Percentiles rank a stretch among this genome's conserved stretches.
phyloP scores from a whole-genome alignment of 1,284 basidiomycete species.

The Fomitopsis palustris region DNA sequence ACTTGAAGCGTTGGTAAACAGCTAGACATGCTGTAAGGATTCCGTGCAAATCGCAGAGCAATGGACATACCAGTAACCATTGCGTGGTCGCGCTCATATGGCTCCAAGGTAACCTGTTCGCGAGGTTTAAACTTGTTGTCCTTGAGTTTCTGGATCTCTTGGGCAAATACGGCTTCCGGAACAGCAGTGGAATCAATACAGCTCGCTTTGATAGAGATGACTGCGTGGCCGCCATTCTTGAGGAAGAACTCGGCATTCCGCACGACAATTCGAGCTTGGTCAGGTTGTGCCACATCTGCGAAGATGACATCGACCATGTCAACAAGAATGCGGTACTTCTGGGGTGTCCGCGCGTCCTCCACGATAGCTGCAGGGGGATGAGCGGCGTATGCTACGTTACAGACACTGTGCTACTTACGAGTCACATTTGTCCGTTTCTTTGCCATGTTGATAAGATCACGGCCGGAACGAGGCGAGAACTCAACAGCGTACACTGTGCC shows the following conservation, averaged over 20 bases:
- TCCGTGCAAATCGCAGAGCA: not conserved
- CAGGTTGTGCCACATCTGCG: constrained; percentile 97
- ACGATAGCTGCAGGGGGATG: constrained; percentile 72
- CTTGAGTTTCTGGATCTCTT: constrained; percentile 86
- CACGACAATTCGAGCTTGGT: constrained; percentile 94
- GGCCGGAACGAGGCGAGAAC: constrained; percentile 94
- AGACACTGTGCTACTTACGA: constrained; percentile 52
- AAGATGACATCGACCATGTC: constrained; percentile 95
- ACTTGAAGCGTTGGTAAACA: constrained; percentile 48
- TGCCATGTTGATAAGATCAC: constrained; percentile 99
- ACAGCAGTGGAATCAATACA: constrained; percentile 97
- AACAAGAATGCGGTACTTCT: constrained; percentile 94
- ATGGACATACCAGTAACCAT: constrained; percentile 65
- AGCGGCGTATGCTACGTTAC: not conserved
- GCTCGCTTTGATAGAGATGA: constrained; percentile 99
- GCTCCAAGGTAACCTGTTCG: constrained; percentile 90
- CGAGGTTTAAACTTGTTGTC: constrained; percentile 85
- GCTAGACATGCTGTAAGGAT: constrained; percentile 32
- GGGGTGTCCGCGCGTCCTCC: constrained; percentile 94
- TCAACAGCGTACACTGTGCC: constrained; percentile 98
- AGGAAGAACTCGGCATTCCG: constrained; percentile 96
- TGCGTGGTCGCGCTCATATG: constrained; percentile 80
- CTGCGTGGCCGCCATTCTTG: constrained; percentile 88
- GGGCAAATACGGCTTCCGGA: constrained; percentile 88
- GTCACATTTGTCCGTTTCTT: constrained; percentile 99